Base-by-base conservation (phyloP, 371 early-diverging fungal genomes). In the Haplosporangium sp. region DNA sequence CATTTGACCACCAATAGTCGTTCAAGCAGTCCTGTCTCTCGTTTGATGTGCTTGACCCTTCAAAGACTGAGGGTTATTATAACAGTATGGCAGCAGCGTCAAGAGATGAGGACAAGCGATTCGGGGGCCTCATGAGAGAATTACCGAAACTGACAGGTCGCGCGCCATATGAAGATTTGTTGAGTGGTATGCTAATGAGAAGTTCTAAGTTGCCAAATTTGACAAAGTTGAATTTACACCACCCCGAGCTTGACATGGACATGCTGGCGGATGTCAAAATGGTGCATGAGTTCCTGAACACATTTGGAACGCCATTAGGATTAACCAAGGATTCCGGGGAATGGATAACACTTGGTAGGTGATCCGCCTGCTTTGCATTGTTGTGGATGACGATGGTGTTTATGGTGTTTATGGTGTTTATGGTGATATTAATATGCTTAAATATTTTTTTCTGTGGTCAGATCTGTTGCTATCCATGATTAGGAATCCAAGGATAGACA, bases 251-350 rank as follows among this genome's bases (percentile, higher is more conserved):
- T 13, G 57, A 71, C 50, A 81, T 81, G 82, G 75, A 81, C 45
- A 81, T 74, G 75, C 37, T 81, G 48, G 82, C 82, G 7, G 75
- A 81, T 42, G 57, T 81, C 20, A 81, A 81, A 65, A 81, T 81
- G 82, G 69, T 81, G 1, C 82, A 81, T 39, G 82, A 81, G 38
- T 81, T 81, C 40, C 27, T 81, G 47, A 81, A 81, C 40, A 75
- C 82, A 1, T 81, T 81, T 65, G 82, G 82, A 27, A 68, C 63
- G 35, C 72, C 82, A 0, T 38, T 81, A 19, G 75, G 75, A 4
- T 45, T 81, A 62, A 81, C 82, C 15, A 61, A 75, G 56, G 72
- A 74, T 52, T 61, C 75, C 47, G 82, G 82, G 10, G 82, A 81
- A 45, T 81, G 82, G 82, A 74, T 81, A 42, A 69, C 72, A 8